Evolutionary conservation across 495 filamentous ascomycete genomes (phyloP).

Genomic region (Massariosphaeria phaeospora): DNA sequence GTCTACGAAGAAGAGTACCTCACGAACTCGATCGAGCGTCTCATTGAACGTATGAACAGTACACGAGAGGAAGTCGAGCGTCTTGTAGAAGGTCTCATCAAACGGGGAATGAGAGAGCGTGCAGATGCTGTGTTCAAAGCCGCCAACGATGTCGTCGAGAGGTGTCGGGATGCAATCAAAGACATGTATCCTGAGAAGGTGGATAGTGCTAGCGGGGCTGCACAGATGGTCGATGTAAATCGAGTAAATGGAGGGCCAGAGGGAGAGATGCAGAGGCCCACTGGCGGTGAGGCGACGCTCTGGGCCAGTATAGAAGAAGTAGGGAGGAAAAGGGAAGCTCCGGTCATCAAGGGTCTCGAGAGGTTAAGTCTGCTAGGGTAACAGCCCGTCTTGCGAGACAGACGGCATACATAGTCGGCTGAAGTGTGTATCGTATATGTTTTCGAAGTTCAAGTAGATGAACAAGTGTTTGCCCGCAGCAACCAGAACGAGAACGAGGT

Average conservation of each 20-base stretch:
- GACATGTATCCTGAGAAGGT: slow-evolving; percentile 58
- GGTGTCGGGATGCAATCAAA: slow-evolving; percentile 56
- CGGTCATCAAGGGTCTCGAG: slow-evolving; percentile 37
- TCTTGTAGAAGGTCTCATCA: slow-evolving; percentile 67
- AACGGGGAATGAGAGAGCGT: slow-evolving; percentile 81
- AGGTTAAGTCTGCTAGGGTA: slow-evolving; percentile 28
- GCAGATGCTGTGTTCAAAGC: slow-evolving; percentile 69
- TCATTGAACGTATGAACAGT: slow-evolving; percentile 77
- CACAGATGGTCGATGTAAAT: slow-evolving; percentile 25
- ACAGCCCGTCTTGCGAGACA: background rate
- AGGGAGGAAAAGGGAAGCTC: slow-evolving; percentile 31
- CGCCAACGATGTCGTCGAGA: slow-evolving; percentile 64
- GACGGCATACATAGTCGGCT: too few relatives aligned
- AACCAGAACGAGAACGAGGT: too few relatives aligned
- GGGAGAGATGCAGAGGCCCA: slow-evolving; percentile 31
- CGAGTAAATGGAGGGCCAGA: slow-evolving; percentile 31
- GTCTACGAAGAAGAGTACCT: slow-evolving; percentile 98
- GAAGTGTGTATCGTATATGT: too few relatives aligned
- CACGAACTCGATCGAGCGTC: slow-evolving; percentile 73
- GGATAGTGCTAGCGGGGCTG: slow-evolving; percentile 15
- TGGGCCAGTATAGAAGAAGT: slow-evolving; percentile 37
- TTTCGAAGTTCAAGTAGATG: too few relatives aligned
- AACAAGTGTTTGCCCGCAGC: too few relatives aligned
- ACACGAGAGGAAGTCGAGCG: slow-evolving; percentile 61
- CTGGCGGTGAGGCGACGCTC: slow-evolving; percentile 39